These are phyloP conservation scores for Verticillium nonalfalfae DNA, from an alignment of 2,329 filamentous ascomycete species.

Conservation along the genomic window DNA sequence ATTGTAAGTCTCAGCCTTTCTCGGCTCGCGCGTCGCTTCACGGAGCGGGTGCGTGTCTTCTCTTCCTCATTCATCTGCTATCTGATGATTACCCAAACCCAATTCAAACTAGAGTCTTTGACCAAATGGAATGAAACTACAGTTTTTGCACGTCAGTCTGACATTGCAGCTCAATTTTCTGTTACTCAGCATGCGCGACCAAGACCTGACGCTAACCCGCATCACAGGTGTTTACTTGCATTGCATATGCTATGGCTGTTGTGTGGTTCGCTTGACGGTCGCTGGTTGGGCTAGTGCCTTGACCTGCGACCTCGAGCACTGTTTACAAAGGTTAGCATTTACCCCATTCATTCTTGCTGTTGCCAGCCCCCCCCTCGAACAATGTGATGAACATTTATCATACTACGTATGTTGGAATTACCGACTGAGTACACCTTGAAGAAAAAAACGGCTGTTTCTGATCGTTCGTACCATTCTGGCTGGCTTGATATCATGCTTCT, in stretches of 20 bases:
- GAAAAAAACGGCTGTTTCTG: slow-evolving; percentile 86
- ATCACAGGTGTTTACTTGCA: background rate
- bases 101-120: slow-evolving; percentile 96
- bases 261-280: background rate
- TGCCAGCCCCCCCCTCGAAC: background rate
- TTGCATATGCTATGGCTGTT: background rate
- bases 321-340: background rate
- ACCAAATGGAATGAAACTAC: slow-evolving; percentile 78
- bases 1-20: slow-evolving; percentile 16
- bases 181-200: slow-evolving; percentile 4
- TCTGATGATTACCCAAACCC: slow-evolving; percentile 82
- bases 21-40: background rate
- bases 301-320: background rate
- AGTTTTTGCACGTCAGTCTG: slow-evolving; percentile 89
- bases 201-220: slow-evolving; percentile 4
- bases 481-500: background rate
- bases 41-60: background rate
- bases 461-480: slow-evolving; percentile 31
- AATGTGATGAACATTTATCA: slow-evolving; percentile 58
- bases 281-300: background rate
- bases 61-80: slow-evolving; percentile 18
- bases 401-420: slow-evolving; percentile 84
- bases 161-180: slow-evolving; percentile 32
- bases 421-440: slow-evolving; percentile 78
- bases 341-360: background rate